Base-by-base conservation (phyloP, 129 eudicot species). In the Mikania micrantha region DNA sequence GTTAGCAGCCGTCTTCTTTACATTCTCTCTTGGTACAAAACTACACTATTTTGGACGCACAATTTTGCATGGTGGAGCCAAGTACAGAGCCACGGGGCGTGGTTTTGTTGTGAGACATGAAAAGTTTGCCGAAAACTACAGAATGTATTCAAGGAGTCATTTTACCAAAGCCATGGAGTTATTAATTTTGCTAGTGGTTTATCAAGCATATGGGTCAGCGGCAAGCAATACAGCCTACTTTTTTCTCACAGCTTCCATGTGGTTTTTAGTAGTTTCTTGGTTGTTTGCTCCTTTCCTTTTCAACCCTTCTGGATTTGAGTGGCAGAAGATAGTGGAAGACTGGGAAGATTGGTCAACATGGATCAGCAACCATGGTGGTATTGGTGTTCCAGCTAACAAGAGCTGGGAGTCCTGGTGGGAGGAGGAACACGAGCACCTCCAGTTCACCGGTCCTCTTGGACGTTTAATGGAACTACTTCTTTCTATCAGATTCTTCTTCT, bases 401-500 rank as follows among this genome's bases (percentile, higher is more conserved):
- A 94, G 99, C 57, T 94, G 99, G 99, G 99, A 94, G 45, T 94
- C 99, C 0, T 94, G 99, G 99, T 94, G 99, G 99, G 92, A 82
- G 39, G 99, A 94, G 73, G 99, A 94, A 69, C 99, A 86, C 36
- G 97, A 86, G 71, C 99, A 94, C 74, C 81, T 94, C 16, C 80
- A 82, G 70, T 71, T 66, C 80, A 89, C 99, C 0, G 99, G 99
- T 27, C 19, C 84, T 2, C 7, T 77, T 22, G 97, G 99, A 44
- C 79, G 87, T 56, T 17, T 94, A 9, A 80, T 71, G 73, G 99
- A 94, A 84, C 67, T 89, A 36, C 1, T 94, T 32, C 90, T 94
- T 10, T 72, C 99, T 66, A 49, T 89, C 1, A 88, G 99, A 21
- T 94, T 94, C 83, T 85, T 94, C 69, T 1, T 85, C n/a, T 94